phyloP scores from a whole-genome alignment of 73 alveolate species.

The Urostyla sp. region DNA sequence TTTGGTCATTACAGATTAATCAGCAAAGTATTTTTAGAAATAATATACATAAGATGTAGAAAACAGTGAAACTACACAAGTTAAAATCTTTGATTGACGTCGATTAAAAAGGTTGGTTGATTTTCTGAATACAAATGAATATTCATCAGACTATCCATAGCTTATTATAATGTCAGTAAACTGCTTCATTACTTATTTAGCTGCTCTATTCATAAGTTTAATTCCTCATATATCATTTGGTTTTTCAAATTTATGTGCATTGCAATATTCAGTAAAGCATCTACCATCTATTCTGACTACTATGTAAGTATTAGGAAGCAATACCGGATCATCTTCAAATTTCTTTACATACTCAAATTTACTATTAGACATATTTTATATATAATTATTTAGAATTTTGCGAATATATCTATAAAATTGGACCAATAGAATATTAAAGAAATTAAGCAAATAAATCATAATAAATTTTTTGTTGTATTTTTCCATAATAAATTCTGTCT shows the following conservation, averaged over 20 bases:
- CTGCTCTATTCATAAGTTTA: conserved; percentile 88
- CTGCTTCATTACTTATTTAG: conserved; percentile 88
- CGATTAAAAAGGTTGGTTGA: conserved; percentile 81
- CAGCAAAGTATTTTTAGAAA: conserved; percentile 83
- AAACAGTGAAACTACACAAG: conserved; percentile 88
- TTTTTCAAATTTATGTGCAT: conserved; percentile 87
- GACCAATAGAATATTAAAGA: neutral
- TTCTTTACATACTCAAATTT: conserved; percentile 96
- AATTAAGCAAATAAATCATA: no score
- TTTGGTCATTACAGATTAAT: conserved; percentile 62
- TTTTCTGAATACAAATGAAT: conserved; percentile 87
- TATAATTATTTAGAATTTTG: neutral
- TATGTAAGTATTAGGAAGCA: conserved; percentile 91
- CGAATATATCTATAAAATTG: neutral
- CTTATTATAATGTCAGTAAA: conserved; percentile 93
- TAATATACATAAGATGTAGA: conserved; percentile 91
- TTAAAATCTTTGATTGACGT: conserved; percentile 87
- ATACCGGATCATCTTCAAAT: conserved; percentile 84
- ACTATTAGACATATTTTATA: conserved; percentile 88
- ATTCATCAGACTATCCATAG: conserved; percentile 98
- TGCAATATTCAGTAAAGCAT: conserved; percentile 93
- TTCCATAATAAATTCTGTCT: neutral
- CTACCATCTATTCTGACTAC: conserved; percentile 97
- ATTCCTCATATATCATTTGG: conserved; percentile 95
- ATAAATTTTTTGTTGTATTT: neutral